These are phyloP conservation scores for Kuraishia borneana DNA, from an alignment of 805 yeast genomes.

Conservation along the genomic window DNA sequence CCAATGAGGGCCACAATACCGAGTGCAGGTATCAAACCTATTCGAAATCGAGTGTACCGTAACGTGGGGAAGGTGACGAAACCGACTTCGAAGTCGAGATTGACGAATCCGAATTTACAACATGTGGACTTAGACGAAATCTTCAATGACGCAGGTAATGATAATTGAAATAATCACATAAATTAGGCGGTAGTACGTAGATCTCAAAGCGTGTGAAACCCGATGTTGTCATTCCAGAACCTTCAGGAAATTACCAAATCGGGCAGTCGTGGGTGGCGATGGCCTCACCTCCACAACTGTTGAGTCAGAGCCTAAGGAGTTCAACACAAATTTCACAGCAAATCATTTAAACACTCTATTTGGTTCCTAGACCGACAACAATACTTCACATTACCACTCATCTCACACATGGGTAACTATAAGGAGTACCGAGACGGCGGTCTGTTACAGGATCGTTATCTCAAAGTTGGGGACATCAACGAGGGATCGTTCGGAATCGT, in stretches of 20 bases:
- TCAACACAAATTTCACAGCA: neutral
- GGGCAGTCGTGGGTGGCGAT: neutral
- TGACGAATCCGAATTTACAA: constrained; percentile 14
- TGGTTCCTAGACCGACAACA: neutral
- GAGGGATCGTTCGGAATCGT: constrained; percentile 94
- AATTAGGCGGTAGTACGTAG: neutral
- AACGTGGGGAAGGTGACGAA: neutral
- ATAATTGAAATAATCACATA: no score
- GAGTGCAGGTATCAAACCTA: neutral
- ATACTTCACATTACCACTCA: neutral
- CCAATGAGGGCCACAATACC: neutral
- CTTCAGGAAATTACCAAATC: neutral
- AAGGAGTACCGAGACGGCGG: constrained; percentile 19
- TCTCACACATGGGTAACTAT: constrained; percentile 15
- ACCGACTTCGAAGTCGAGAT: constrained; percentile 5
- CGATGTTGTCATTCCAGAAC: neutral
- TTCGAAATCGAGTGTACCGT: no score
- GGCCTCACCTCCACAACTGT: neutral
- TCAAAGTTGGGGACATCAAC: constrained; percentile 62
- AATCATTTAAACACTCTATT: neutral
- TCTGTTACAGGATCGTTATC: constrained; percentile 52
- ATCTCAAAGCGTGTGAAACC: neutral
- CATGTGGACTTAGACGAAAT: constrained; percentile 12
- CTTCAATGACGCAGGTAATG: constrained; percentile 1
- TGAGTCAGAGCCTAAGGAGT: neutral